A percentile compares a stretch with the other conserved stretches of the same genome.
These are phyloP conservation scores for Westerdykella ornata DNA, from an alignment of 2,329 filamentous ascomycete genomes.

Conservation along the genomic window DNA sequence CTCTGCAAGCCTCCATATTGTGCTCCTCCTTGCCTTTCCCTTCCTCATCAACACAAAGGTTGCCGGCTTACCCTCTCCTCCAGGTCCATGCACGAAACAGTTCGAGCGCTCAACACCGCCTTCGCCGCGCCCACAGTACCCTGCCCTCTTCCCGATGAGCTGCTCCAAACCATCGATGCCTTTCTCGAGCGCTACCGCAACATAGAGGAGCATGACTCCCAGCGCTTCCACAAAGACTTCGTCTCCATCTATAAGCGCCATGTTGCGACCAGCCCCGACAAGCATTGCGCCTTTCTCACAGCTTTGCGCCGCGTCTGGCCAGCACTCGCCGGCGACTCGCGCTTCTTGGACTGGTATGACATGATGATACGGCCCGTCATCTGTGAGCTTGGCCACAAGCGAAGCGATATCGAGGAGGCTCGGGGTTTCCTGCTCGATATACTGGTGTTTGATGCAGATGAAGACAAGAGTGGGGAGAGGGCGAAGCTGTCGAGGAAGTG, in stretches of 20 bases:
- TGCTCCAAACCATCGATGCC: slow-evolving; percentile 54
- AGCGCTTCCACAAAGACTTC: slow-evolving; percentile 68
- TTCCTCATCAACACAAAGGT: neutral
- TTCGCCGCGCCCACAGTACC: slow-evolving; percentile 39
- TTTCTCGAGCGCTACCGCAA: slow-evolving; percentile 63
- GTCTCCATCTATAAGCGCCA: slow-evolving; percentile 59
- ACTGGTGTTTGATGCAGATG: slow-evolving; percentile 56
- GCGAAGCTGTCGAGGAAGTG: slow-evolving; percentile 46
- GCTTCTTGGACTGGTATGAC: slow-evolving; percentile 67
- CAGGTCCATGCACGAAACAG: slow-evolving; percentile 46
- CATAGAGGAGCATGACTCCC: slow-evolving; percentile 61
- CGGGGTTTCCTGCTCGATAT: slow-evolving; percentile 59
- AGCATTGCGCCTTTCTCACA: slow-evolving; percentile 61
- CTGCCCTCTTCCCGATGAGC: slow-evolving; percentile 59
- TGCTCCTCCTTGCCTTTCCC: neutral
- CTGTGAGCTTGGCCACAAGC: slow-evolving; percentile 54
- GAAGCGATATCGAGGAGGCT: slow-evolving; percentile 57
- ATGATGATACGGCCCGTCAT: slow-evolving; percentile 52
- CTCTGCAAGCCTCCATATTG: no score
- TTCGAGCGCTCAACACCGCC: slow-evolving; percentile 42
- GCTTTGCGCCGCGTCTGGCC: slow-evolving; percentile 60
- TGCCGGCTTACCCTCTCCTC: slow-evolving; percentile 2
- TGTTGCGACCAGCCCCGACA: slow-evolving; percentile 51
- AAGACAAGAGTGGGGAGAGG: slow-evolving; percentile 45
- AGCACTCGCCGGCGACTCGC: slow-evolving; percentile 55